A percentile compares a stretch with the other conserved stretches of the same genome.
phyloP scores from a whole-genome alignment of 495 filamentous ascomycete species.

The Penicillium riverlandense region DNA sequence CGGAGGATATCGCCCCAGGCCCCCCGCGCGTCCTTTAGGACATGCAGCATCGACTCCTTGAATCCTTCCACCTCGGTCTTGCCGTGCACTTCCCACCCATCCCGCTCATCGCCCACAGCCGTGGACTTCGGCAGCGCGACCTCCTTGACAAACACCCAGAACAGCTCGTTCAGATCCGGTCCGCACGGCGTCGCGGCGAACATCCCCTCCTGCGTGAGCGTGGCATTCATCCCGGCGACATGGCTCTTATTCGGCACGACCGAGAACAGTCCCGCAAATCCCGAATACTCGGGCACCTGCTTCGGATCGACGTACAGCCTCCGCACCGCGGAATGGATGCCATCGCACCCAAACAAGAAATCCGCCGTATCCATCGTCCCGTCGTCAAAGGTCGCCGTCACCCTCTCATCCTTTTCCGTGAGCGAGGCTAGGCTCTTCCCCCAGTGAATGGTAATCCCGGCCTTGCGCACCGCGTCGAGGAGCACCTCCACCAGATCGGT shows the following conservation, averaged over 20 bases:
- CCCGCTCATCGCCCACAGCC: constrained; percentile 12
- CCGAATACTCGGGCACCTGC: constrained; percentile 22
- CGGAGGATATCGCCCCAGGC: constrained; percentile 37
- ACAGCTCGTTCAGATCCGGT: constrained; percentile 15
- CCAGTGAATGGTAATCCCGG: constrained; percentile 15
- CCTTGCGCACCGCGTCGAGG: constrained; percentile 11
- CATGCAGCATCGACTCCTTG: constrained; percentile 19
- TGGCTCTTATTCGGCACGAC: too few relatives aligned
- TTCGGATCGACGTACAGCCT: constrained; percentile 18
- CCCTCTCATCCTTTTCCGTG: constrained; percentile 6
- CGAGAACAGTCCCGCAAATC: neutral
- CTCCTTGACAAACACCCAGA: constrained; percentile 22
- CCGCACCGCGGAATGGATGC: constrained; percentile 40
- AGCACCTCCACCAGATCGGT: constrained; percentile 21
- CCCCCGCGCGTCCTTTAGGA: constrained; percentile 28
- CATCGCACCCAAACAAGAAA: constrained; percentile 52
- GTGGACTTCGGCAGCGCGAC: constrained; percentile 15
- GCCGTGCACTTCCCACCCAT: constrained; percentile 36
- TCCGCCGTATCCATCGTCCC: constrained; percentile 28
- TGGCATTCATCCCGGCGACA: constrained; percentile 29
- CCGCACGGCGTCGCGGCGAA: constrained; percentile 36
- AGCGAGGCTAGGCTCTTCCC: constrained; percentile 12
- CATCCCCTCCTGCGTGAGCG: constrained; percentile 40
- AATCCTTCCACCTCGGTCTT: constrained; percentile 30
- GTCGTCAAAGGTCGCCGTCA: constrained; percentile 22